Percentiles rank a stretch among this genome's conserved stretches.
Evolutionary conservation across 345 rosid species (phyloP).

Genomic region (Dipteronia dyeriana): DNA sequence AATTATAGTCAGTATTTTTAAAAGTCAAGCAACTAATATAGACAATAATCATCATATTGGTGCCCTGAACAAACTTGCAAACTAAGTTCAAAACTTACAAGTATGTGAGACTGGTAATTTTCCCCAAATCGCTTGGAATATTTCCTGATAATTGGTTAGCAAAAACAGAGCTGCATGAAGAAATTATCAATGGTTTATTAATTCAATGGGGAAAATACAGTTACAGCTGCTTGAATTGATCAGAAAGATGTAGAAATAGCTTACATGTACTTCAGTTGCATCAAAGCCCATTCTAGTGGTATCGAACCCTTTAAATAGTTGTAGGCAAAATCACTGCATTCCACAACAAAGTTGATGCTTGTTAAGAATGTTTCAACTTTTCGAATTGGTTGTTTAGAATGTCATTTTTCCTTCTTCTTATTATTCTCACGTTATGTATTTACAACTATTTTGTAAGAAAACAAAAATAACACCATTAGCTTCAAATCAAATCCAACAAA

Average conservation of each 20-base stretch:
- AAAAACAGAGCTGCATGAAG: constrained; percentile 37
- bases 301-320: constrained; percentile 59
- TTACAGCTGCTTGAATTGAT: constrained; percentile 12
- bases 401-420: too few species aligned
- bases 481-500: not conserved
- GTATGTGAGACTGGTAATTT: constrained; percentile 39
- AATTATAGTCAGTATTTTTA: not conserved
- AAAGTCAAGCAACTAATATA: not conserved
- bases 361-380: too few species aligned
- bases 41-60: not conserved
- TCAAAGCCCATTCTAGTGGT: constrained; percentile 57
- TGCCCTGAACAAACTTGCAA: not conserved
- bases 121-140: constrained; percentile 43
- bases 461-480: not conserved
- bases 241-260: constrained; percentile 18
- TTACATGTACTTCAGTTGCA: constrained; percentile 51
- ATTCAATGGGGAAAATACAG: not conserved
- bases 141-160: constrained; percentile 49
- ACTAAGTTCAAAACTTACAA: constrained; percentile 31
- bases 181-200: constrained; percentile 9
- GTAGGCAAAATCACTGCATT: constrained; percentile 59
- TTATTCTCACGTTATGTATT: too few species aligned
- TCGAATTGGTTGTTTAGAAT: too few species aligned
- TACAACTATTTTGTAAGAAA: too few species aligned
- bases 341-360: not conserved